Conservation (phyloP, 495 filamentous ascomycete genomes). For the Hypoxylon perforatum region DNA sequence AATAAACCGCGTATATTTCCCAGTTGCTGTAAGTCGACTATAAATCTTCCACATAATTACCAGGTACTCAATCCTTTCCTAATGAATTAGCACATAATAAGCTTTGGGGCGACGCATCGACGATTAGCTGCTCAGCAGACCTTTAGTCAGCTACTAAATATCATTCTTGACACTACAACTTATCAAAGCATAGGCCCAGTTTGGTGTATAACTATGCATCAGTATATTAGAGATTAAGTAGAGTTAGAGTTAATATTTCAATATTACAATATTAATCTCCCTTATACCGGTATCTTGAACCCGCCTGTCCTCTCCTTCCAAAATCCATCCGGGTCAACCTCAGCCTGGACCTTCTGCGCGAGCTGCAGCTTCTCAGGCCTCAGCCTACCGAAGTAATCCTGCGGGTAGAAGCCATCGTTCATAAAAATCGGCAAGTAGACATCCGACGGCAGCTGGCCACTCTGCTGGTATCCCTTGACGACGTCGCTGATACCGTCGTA, state of each 20-base stretch:
- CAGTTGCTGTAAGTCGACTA: no score
- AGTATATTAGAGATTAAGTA: neutral
- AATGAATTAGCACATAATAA: no score
- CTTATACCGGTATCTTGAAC: constrained; percentile 46
- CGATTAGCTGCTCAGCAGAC: no score
- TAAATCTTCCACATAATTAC: no score
- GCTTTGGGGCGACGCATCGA: no score
- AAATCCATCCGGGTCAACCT: constrained; percentile 67
- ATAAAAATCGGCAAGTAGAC: constrained; percentile 68
- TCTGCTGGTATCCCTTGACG: constrained; percentile 46
- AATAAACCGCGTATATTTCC: no score
- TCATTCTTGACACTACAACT: no score
- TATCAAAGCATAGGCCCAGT: no score
- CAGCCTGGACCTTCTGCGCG: constrained; percentile 54
- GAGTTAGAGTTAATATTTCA: neutral
- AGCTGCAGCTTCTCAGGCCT: constrained; percentile 54
- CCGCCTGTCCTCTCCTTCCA: constrained; percentile 69
- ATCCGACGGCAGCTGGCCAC: constrained; percentile 53
- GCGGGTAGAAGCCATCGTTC: constrained; percentile 67
- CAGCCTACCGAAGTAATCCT: constrained; percentile 70
- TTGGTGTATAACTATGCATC: no score
- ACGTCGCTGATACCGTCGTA: constrained; percentile 56
- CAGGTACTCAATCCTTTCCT: no score
- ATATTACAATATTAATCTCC: no score
- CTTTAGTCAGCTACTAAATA: no score